Conservation (phyloP, 495 filamentous ascomycete genomes). For the Hyaloscypha finlandica region DNA sequence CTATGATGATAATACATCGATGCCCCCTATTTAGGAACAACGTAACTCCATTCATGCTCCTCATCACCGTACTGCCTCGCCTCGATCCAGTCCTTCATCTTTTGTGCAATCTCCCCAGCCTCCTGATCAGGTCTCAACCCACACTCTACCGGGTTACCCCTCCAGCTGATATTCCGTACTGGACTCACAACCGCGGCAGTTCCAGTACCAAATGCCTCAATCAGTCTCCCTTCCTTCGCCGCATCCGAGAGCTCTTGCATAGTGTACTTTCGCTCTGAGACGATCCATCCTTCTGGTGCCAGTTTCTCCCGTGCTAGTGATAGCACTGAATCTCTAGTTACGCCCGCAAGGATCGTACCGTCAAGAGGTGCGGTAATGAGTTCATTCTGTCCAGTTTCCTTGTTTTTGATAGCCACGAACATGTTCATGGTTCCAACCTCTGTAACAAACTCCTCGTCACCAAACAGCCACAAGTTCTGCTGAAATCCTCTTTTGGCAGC, state of each 20-base stretch:
- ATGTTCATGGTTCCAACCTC: conserved; percentile 99
- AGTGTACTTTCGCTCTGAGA: conserved; percentile 85
- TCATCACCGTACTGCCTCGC: conserved; percentile 93
- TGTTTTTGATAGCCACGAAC: conserved; percentile 78
- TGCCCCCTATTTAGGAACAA: conserved; percentile 23
- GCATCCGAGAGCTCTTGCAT: conserved; percentile 83
- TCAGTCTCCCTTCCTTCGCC: conserved; percentile 75
- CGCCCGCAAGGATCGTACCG: conserved; percentile 95
- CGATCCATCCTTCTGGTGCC: conserved; percentile 80
- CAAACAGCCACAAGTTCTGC: conserved; percentile 98
- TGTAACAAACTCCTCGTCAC: conserved; percentile 89
- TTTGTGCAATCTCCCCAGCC: conserved; percentile 77
- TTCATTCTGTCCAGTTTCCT: conserved; percentile 84
- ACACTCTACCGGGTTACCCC: conserved; percentile 74
- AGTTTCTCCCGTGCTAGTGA: conserved; percentile 80
- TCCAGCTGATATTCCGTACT: conserved; percentile 84
- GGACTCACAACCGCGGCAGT: conserved; percentile 87
- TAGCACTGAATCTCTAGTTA: conserved; percentile 87
- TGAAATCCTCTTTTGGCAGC: conserved; percentile 90
- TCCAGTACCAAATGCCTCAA: conserved; percentile 92
- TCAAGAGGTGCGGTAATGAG: conserved; percentile 90
- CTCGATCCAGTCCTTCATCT: conserved; percentile 97
- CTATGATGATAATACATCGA: not conserved
- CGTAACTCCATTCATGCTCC: conserved; percentile 77
- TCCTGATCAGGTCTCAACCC: conserved; percentile 75